phyloP scores from a whole-genome alignment of 1,284 basidiomycete genomes.

The Cryptococcus neoformans region DNA sequence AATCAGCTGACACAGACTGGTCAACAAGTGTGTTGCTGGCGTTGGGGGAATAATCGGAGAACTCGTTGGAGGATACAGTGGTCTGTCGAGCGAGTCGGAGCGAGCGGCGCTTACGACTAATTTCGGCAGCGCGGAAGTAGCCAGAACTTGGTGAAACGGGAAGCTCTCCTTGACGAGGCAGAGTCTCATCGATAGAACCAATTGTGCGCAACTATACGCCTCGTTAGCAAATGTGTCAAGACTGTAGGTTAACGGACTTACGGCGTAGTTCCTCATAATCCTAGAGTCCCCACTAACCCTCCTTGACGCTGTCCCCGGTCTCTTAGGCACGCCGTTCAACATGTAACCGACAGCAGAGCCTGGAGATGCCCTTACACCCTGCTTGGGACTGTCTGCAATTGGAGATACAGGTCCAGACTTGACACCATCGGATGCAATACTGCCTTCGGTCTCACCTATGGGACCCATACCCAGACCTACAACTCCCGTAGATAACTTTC shows the following conservation, averaged over 20 bases:
- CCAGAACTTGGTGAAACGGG: slow-evolving; percentile 26
- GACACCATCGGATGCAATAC: slow-evolving; percentile 11
- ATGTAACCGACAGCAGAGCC: slow-evolving; percentile 40
- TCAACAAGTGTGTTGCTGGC: slow-evolving; percentile 24
- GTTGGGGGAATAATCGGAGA: slow-evolving; percentile 23
- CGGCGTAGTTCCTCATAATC: slow-evolving; percentile 24
- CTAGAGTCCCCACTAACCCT: slow-evolving; percentile 22
- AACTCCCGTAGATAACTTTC: slow-evolving; percentile 34
- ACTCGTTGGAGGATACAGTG: slow-evolving; percentile 25
- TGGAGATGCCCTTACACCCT: slow-evolving; percentile 27
- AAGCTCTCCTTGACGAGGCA: slow-evolving; percentile 18
- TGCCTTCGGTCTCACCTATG: slow-evolving; percentile 31
- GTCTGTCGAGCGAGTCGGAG: slow-evolving; percentile 24
- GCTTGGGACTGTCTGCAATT: slow-evolving; percentile 26
- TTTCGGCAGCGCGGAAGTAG: slow-evolving; percentile 29
- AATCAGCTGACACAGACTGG: slow-evolving; percentile 12
- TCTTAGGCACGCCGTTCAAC: slow-evolving; percentile 41
- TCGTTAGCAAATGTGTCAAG: neutral
- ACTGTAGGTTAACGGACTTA: slow-evolving; percentile 6
- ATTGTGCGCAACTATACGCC: slow-evolving; percentile 22
- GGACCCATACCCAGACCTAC: slow-evolving; percentile 35
- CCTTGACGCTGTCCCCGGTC: slow-evolving; percentile 16
- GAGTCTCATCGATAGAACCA: slow-evolving; percentile 36
- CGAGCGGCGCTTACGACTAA: slow-evolving; percentile 37
- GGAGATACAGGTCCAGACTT: slow-evolving; percentile 17